Percentiles rank a stretch among this genome's conserved stretches.
Evolutionary conservation across 129 eudicot genomes (phyloP).

Genomic region (Flaveria ramosissima): DNA sequence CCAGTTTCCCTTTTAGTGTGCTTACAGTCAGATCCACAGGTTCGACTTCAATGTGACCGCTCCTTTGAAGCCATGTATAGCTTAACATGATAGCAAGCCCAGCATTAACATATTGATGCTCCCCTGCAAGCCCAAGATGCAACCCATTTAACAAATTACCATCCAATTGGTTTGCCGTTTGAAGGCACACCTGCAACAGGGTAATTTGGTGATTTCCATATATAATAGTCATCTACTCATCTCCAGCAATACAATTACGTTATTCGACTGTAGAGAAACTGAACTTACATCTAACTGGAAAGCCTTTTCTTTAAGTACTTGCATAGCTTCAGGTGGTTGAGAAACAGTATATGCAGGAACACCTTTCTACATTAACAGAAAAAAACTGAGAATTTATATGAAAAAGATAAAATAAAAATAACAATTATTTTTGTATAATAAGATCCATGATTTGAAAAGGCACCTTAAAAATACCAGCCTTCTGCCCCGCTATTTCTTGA

Average conservation of each 20-base stretch:
- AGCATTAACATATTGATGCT: constrained; percentile 86
- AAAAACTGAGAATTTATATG: not conserved
- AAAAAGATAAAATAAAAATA: not conserved
- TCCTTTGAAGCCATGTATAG: constrained; percentile 79
- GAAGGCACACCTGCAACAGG: constrained; percentile 64
- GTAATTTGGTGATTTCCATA: constrained; percentile 5
- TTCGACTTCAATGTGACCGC: constrained; percentile 59
- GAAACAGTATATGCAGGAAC: constrained; percentile 91
- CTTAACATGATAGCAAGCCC: constrained; percentile 87
- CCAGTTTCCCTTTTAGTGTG: constrained; percentile 9
- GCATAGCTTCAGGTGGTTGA: constrained; percentile 94
- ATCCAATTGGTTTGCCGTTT: constrained; percentile 65
- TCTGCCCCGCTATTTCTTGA: constrained; percentile 87
- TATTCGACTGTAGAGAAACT: not conserved
- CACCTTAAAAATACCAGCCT: constrained; percentile 97
- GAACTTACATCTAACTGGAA: constrained; percentile 67
- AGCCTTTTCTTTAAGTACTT: constrained; percentile 74
- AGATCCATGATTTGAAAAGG: not conserved
- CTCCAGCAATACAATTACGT: not conserved
- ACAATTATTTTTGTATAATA: not conserved
- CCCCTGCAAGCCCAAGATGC: constrained; percentile 86
- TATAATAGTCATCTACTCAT: not conserved
- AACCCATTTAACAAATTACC: constrained; percentile 55
- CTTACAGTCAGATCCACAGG: constrained; percentile 58
- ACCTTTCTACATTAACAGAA: constrained; percentile 46